phyloP scores from a whole-genome alignment of 306 rosid species.

The Quercus glauca region DNA sequence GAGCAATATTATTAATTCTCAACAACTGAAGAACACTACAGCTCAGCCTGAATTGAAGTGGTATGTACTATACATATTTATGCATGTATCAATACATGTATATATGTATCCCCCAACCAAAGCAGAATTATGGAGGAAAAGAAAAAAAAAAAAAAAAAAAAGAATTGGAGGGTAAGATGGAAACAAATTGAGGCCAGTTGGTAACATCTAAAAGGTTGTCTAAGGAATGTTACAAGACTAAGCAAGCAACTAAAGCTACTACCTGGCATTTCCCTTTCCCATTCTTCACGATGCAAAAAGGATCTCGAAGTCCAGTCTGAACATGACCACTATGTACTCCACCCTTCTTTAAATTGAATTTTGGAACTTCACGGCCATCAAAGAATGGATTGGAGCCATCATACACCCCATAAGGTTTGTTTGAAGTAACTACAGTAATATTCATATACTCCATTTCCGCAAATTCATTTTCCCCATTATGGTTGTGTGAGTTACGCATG shows the following conservation, averaged over 20 bases:
- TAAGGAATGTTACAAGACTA: not conserved
- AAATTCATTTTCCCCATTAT: constrained; percentile 69
- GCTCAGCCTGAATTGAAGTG: no score
- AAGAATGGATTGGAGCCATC: constrained; percentile 90
- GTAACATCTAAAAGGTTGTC: not conserved
- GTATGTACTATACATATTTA: no score
- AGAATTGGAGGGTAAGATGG: no score
- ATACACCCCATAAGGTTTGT: constrained; percentile 70
- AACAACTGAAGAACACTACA: not conserved
- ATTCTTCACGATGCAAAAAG: constrained; percentile 64
- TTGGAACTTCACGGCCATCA: constrained; percentile 51
- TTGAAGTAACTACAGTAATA: constrained; percentile 83
- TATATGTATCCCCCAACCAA: not conserved
- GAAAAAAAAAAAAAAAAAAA: no score
- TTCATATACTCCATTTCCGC: constrained; percentile 85
- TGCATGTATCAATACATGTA: not conserved
- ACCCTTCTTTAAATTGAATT: constrained; percentile 52
- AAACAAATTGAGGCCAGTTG: no score
- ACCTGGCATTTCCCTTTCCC: constrained; percentile 89
- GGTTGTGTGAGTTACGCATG: constrained; percentile 57
- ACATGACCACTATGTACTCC: constrained; percentile 95
- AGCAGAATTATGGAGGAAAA: no score
- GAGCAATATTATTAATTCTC: not conserved
- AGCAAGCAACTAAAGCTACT: not conserved
- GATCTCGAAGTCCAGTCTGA: constrained; percentile 76